Evolutionary conservation across 305 asterid species (phyloP).

Genomic region (Fraxinus ornus): DNA sequence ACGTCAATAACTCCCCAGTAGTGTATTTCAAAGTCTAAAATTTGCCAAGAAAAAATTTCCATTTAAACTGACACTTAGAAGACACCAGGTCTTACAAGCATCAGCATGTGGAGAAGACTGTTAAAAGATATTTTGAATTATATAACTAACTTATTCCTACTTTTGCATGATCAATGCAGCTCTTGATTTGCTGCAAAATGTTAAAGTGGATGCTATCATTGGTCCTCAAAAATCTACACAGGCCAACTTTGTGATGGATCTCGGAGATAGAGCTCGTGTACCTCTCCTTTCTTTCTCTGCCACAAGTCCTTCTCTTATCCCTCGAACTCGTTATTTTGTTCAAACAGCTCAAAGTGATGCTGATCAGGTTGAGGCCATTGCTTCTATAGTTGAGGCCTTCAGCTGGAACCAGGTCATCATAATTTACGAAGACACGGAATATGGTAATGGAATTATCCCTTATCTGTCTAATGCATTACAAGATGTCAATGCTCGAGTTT

Average conservation of each 20-base stretch:
- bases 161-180: slow-evolving; percentile 23
- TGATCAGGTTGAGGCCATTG: slow-evolving; percentile 37
- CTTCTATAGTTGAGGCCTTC: slow-evolving; percentile 27
- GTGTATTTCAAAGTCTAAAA: not conserved
- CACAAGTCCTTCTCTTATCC: slow-evolving; percentile 39
- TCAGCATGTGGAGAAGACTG: not conserved
- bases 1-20: not conserved
- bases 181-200: slow-evolving; percentile 28
- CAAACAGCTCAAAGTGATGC: slow-evolving; percentile 42
- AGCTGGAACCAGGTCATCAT: slow-evolving; percentile 33
- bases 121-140: not conserved
- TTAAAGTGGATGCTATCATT: slow-evolving; percentile 41
- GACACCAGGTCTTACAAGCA: not conserved
- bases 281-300: slow-evolving; percentile 48
- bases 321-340: slow-evolving; percentile 31
- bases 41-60: not conserved
- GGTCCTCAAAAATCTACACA: not conserved
- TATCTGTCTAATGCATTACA: slow-evolving; percentile 28
- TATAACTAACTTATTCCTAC: not conserved
- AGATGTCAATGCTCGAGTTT: slow-evolving; percentile 32
- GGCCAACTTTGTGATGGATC: slow-evolving; percentile 16
- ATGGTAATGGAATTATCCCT: slow-evolving; percentile 29
- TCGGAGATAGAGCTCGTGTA: slow-evolving; percentile 41
- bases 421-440: slow-evolving; percentile 34
- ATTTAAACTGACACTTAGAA: not conserved